Percentiles rank a stretch among this genome's conserved stretches.
Conservation (phyloP, 169 alveolate species). For the Plasmodium malariae region DNA sequence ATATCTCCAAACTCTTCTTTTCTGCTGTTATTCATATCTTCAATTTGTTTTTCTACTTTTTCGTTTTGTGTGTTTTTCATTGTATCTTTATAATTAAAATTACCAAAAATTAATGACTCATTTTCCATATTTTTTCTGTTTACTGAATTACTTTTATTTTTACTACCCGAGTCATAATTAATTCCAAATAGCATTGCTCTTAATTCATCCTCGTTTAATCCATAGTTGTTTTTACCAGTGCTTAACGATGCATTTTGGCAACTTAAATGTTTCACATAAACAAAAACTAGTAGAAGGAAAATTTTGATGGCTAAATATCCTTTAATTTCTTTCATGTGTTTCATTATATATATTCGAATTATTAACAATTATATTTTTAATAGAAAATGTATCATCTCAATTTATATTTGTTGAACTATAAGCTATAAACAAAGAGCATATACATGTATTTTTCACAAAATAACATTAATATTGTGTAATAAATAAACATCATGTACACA, state of each 20-base stretch:
- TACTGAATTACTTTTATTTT: constrained; percentile 36
- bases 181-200: constrained; percentile 68
- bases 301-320: constrained; percentile 12
- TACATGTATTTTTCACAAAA: constrained; percentile 20
- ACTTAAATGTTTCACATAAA: constrained; percentile 42
- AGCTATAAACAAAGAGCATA: constrained; percentile 25
- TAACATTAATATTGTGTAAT: constrained; percentile 19
- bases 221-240: constrained; percentile 41
- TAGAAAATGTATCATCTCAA: constrained; percentile 3
- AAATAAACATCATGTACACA: constrained; percentile 6
- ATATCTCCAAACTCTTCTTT: neutral
- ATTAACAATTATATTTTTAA: constrained; percentile 35
- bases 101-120: constrained; percentile 63
- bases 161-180: constrained; percentile 29
- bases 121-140: constrained; percentile 32
- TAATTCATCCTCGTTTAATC: constrained; percentile 54
- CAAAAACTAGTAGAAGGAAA: constrained; percentile 34
- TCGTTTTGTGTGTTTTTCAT: constrained; percentile 7
- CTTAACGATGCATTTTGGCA: constrained; percentile 34
- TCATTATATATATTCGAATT: constrained; percentile 28
- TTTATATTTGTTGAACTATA: constrained; percentile 14
- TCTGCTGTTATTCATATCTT: constrained; percentile 27
- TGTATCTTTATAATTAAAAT: constrained; percentile 49
- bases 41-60: constrained; percentile 15
- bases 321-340: constrained; percentile 26